Evolutionary conservation across 73 alveolate genomes (phyloP), one percentile per base, ranked within the genome.

Genomic region (Strombidium stylifer): DNA sequence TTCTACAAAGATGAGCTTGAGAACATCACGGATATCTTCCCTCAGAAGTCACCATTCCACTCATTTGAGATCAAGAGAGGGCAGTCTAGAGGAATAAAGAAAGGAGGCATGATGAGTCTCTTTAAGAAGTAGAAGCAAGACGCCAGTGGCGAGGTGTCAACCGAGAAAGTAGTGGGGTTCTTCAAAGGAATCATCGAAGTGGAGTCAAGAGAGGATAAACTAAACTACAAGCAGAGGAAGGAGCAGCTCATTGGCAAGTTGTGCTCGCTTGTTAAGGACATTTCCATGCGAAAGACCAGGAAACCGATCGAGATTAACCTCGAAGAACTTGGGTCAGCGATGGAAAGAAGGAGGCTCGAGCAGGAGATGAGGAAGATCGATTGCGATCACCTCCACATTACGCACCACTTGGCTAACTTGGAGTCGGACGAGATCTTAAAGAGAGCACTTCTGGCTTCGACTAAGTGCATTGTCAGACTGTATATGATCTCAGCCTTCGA

Each of bases 401-500:
- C 61, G 0, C 10, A 69, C 12, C 78, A 65, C 32, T 50, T 79
- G 16, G 71, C 81, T 16, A 19, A 51, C 10, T 16, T 42, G 30
- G 72, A 69, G 14, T 31, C 35, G 18, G 59, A 79, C 28, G 84
- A 56, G 34, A 51, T 64, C n/a, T 53, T 85, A n/a, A 58, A 69
- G 62, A 71, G 68, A 34, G 51, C 59, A 30, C 51, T 89, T 57
- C 68, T 89, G 81, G 35, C 39, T 20, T 60, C 67, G 61, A 81
- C 80, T 18, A 51, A 71, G 27, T 88, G 91, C 39, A 51, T 94
- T 0, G 89, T 95, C 6, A 74, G 98, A 56, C 78, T 95, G 26
- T 95, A 95, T 71, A 55, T 95, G 37, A 49, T 95, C 12, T 84
- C 69, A 52, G 85, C 93, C 31, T 70, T 73, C 42, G 93, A 95